phyloP scores from a whole-genome alignment of 352 stramenopile genomes.

The Globisporangium sylvaticum region DNA sequence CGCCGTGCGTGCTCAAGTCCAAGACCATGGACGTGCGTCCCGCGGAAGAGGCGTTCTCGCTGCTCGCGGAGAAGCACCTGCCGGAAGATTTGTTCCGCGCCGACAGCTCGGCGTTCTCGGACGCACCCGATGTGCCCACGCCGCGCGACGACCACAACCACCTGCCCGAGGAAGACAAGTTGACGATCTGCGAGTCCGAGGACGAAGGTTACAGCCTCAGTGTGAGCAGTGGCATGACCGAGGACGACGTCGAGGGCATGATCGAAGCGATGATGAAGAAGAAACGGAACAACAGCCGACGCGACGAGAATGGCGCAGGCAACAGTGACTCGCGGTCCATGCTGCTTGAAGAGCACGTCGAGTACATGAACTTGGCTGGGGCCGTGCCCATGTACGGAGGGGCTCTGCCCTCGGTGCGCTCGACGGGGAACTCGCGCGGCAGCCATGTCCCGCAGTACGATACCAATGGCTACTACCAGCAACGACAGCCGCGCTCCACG shows the following conservation, averaged over 20 bases:
- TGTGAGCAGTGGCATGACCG: slow-evolving; percentile 17
- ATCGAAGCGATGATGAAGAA: slow-evolving; percentile 17
- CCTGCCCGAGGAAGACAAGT: slow-evolving; percentile 8
- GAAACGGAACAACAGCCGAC: slow-evolving; percentile 5
- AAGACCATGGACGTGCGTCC: slow-evolving; percentile 16
- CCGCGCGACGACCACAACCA: slow-evolving; percentile 1
- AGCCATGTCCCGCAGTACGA: slow-evolving; percentile 3
- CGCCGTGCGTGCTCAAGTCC: slow-evolving; percentile 13
- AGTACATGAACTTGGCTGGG: neutral
- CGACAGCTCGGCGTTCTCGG: slow-evolving; percentile 9
- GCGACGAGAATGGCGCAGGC: neutral
- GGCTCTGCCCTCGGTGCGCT: neutral
- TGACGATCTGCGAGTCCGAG: slow-evolving; percentile 13
- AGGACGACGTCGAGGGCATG: slow-evolving; percentile 16
- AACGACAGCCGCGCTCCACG: neutral
- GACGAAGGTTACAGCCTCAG: slow-evolving; percentile 16
- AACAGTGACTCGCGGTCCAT: neutral
- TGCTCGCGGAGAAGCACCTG: slow-evolving; percentile 12
- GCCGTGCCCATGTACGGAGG: neutral
- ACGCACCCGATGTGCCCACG: neutral
- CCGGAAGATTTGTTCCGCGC: slow-evolving; percentile 10
- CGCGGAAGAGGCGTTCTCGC: slow-evolving; percentile 14
- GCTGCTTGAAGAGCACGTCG: slow-evolving; percentile 4
- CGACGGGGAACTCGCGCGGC: neutral
- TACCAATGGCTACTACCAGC: neutral